Conservation (phyloP, 1,284 basidiomycete species). For the Malassezia pachydermatis region DNA sequence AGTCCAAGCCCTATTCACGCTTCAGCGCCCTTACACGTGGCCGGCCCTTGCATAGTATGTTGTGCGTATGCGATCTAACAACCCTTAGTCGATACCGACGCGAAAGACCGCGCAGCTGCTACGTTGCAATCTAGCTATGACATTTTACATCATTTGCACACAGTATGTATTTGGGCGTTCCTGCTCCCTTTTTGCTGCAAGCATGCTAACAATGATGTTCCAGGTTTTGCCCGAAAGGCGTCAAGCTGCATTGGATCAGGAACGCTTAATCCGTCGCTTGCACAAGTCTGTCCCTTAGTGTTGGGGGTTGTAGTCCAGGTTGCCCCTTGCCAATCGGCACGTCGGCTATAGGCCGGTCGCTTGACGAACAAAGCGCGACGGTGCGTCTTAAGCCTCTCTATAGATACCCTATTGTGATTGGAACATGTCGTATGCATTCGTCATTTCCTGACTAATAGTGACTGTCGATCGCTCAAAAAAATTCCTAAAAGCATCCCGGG, state of each 20-base stretch:
- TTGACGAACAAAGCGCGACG: too few relatives aligned
- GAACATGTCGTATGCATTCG: too few relatives aligned
- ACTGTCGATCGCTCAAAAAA: too few relatives aligned
- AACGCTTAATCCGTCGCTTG: constrained; percentile 6
- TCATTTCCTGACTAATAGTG: too few relatives aligned
- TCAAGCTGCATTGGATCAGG: constrained; percentile 6
- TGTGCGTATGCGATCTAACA: not conserved
- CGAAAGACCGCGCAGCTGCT: constrained; percentile 1
- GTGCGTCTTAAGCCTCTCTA: too few relatives aligned
- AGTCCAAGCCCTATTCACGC: not conserved
- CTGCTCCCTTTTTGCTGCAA: not conserved
- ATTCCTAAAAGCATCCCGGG: too few relatives aligned
- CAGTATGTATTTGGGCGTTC: constrained; percentile 6
- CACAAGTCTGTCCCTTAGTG: not conserved
- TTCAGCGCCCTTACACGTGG: constrained; percentile 8
- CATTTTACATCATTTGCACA: not conserved
- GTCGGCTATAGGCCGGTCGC: too few relatives aligned
- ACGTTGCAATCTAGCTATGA: constrained; percentile 1
- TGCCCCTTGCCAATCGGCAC: too few relatives aligned
- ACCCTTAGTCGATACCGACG: constrained; percentile 8
- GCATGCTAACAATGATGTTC: not conserved
- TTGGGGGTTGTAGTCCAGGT: too few relatives aligned
- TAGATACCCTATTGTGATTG: too few relatives aligned
- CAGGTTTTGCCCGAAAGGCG: constrained; percentile 4
- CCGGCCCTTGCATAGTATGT: constrained; percentile 6